Evolutionary conservation across 768 basidiomycete species (phyloP).

Genomic region (Lactarius evosmus): DNA sequence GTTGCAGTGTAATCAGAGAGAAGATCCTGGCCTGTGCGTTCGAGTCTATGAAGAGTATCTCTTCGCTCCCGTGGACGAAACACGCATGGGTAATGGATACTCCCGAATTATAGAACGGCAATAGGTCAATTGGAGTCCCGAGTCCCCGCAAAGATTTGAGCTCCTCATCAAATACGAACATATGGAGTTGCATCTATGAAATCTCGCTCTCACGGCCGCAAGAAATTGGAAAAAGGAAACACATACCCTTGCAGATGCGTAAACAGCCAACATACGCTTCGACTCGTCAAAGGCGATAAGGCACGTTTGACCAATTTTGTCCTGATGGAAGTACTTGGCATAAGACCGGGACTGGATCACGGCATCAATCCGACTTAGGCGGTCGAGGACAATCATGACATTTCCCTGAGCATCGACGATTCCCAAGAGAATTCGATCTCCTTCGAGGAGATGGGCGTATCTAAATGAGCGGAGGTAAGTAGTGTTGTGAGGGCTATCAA

Average conservation of each 20-base stretch:
- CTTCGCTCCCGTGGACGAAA: conserved; percentile 52
- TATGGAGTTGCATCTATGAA: conserved; percentile 38
- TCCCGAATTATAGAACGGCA: conserved; percentile 40
- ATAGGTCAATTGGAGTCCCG: conserved; percentile 43
- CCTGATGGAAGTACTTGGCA: conserved; percentile 37
- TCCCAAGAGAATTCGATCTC: conserved; percentile 17
- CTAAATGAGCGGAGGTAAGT: not conserved
- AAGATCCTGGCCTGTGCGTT: conserved; percentile 45
- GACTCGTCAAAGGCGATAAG: conserved; percentile 52
- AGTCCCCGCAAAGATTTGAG: conserved; percentile 41
- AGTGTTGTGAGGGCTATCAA: not conserved
- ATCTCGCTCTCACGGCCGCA: not conserved
- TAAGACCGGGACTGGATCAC: not conserved
- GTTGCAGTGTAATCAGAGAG: conserved; percentile 51
- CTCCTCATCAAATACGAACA: conserved; percentile 48
- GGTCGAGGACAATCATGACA: conserved; percentile 18
- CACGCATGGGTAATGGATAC: conserved; percentile 37
- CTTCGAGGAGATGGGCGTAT: conserved; percentile 23
- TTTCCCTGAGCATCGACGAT: conserved; percentile 14
- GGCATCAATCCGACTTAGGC: conserved; percentile 4
- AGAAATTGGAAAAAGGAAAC: not conserved
- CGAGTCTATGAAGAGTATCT: conserved; percentile 50
- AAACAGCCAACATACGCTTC: conserved; percentile 49
- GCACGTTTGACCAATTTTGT: conserved; percentile 47
- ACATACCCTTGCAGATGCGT: conserved; percentile 42